Conservation (phyloP, 768 basidiomycete genomes). For the Filobasidium wieringae region DNA sequence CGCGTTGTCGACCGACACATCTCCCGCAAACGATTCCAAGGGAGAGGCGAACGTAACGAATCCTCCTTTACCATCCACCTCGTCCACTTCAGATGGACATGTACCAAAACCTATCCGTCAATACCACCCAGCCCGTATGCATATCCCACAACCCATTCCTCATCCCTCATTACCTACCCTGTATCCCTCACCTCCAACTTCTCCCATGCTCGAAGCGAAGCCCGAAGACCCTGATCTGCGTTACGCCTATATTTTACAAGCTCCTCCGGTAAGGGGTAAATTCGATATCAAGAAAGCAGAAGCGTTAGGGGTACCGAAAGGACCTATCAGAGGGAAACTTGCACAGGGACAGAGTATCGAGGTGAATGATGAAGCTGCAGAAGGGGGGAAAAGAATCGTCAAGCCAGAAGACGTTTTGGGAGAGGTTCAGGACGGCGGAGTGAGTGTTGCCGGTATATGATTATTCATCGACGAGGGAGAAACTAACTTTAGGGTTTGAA, state of each 20-base stretch:
- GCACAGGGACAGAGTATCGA: slow-evolving; percentile 55
- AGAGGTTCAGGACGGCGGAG: slow-evolving; percentile 27
- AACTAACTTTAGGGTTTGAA: slow-evolving; percentile 29
- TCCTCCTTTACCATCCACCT: neutral
- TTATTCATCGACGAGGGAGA: neutral
- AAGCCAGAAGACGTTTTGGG: slow-evolving; percentile 32
- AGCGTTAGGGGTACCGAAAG: slow-evolving; percentile 53
- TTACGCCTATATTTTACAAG: slow-evolving; percentile 38
- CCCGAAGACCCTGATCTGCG: slow-evolving; percentile 18
- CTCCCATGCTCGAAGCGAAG: neutral
- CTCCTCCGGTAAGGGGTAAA: slow-evolving; percentile 48
- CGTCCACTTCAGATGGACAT: neutral
- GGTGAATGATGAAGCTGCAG: slow-evolving; percentile 23
- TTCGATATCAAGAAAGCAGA: slow-evolving; percentile 59
- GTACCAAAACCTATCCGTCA: slow-evolving; percentile 1
- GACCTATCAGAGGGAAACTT: slow-evolving; percentile 52
- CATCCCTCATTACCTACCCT: slow-evolving; percentile 13
- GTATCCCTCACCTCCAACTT: slow-evolving; percentile 18
- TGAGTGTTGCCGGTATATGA: slow-evolving; percentile 28
- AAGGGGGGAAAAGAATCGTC: slow-evolving; percentile 26
- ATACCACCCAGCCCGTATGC: slow-evolving; percentile 3
- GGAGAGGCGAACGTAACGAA: neutral
- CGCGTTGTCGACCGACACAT: neutral
- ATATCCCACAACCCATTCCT: slow-evolving; percentile 12
- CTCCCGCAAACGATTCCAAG: neutral